These are phyloP conservation scores for Chlorophyllum brunneum DNA, from an alignment of 768 basidiomycete genomes.

Conservation along the genomic window DNA sequence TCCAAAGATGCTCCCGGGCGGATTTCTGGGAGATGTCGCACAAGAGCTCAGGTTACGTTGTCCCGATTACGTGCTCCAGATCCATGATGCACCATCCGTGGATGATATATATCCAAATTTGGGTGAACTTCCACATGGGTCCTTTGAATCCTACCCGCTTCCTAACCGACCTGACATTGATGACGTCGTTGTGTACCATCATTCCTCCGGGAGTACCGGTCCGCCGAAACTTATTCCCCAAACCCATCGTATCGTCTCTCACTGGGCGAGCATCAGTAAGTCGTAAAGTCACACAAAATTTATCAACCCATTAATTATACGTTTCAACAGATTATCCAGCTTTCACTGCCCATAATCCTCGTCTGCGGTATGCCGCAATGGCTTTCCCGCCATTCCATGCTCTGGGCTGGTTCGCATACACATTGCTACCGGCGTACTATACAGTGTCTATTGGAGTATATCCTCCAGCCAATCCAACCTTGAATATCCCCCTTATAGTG, in stretches of 20 bases:
- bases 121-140: constrained; percentile 28
- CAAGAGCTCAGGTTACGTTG: constrained; percentile 17
- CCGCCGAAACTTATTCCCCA: constrained; percentile 40
- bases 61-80: constrained; percentile 18
- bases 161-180: constrained; percentile 19
- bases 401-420: constrained; percentile 26
- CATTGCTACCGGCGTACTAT: constrained; percentile 26
- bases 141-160: constrained; percentile 28
- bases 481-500: constrained; percentile 25
- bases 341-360: constrained; percentile 14
- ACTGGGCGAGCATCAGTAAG: constrained; percentile 36
- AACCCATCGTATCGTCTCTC: constrained; percentile 23
- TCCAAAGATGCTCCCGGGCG: constrained; percentile 19
- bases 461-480: constrained; percentile 25
- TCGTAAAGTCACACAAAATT: neutral
- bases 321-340: constrained; percentile 14
- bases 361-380: constrained; percentile 23
- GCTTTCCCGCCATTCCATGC: constrained; percentile 38
- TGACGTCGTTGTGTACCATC: constrained; percentile 32
- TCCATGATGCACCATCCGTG: constrained; percentile 32
- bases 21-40: constrained; percentile 26
- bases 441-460: constrained; percentile 25
- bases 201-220: constrained; percentile 50
- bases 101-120: constrained; percentile 36
- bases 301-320: neutral